Conservation (phyloP, 768 basidiomycete genomes). For the Tricholoma hemisulphureum region DNA sequence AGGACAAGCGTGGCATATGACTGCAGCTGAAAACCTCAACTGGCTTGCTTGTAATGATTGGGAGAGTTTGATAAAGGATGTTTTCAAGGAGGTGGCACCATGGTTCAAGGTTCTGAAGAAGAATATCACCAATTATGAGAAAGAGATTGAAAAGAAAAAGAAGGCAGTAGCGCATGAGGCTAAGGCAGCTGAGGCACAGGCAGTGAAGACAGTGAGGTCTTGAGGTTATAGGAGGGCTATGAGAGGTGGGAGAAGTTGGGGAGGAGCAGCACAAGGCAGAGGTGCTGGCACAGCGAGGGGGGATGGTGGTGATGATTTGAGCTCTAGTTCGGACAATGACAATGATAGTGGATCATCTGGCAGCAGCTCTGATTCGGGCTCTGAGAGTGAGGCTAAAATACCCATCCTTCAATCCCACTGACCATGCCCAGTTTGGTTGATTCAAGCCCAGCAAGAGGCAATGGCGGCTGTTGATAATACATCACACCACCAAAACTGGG, state of each 20-base stretch:
- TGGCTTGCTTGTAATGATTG: slow-evolving; percentile 3
- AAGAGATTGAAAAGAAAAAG: slow-evolving; percentile 8
- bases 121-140: neutral
- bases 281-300: neutral
- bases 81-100: slow-evolving; percentile 6
- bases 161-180: slow-evolving; percentile 3
- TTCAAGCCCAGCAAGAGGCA: slow-evolving; percentile 1
- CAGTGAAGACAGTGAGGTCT: slow-evolving; percentile 1
- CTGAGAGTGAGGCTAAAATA: slow-evolving; percentile 5
- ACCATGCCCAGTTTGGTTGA: slow-evolving; percentile 5
- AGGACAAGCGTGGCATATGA: slow-evolving; percentile 7
- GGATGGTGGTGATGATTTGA: neutral
- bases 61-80: slow-evolving; percentile 1
- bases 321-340: neutral
- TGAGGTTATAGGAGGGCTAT: slow-evolving; percentile 1
- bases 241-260: slow-evolving; percentile 3
- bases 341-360: slow-evolving; percentile 3
- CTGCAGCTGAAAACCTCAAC: slow-evolving; percentile 8
- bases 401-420: slow-evolving; percentile 2
- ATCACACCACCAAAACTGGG: neutral
- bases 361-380: slow-evolving; percentile 5
- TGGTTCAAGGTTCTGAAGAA: slow-evolving; percentile 7
- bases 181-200: slow-evolving; percentile 2
- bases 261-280: neutral
- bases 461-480: neutral